Evolutionary conservation across 2,329 filamentous ascomycete genomes (phyloP), one percentile per base, ranked within the genome.

Genomic region (Paracamarosporium sp.): DNA sequence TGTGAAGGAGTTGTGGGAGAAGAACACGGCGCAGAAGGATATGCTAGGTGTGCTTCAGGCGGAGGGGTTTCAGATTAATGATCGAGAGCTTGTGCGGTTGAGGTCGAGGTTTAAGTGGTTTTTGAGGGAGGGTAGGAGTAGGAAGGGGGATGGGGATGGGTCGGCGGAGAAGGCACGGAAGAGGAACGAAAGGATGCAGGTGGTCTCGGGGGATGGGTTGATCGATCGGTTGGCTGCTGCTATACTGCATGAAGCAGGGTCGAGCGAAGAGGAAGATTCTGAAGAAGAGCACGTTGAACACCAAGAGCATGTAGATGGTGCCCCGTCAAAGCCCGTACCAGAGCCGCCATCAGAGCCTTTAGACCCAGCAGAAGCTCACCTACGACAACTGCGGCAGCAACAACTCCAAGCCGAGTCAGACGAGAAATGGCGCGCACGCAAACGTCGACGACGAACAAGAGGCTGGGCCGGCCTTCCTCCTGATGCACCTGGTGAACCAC

Each of bases 1-100:
- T 28, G 84, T 94, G 59, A 88, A 87, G 70, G 85, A 93, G 76
- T 81, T 95, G 67, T 95, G 91, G 91, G 88, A 91, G 72, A 82
- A 80, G 65, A 95, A 94, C 69, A 82, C 86, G 13, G 83, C 81
- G 17, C 90, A 93, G 74, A 84, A 85, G 58, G 88, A 93, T 63
- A 95, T 95, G 86, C 80, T 93, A 55, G 81, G 83, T 25, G 85
- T 86, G 27, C 80, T 95, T 56, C 87, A 86, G 63, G 83, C 86
- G 20, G 90, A 93, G 71, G 91, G 91, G 13, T 92, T 88, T 68
- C 81, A 88, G 24, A 88, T 94, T 69, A 90, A 88, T 63, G 83
- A 90, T 63, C 83, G 89, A 9, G 89, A 92, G 72, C 76, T 93
- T 53, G 86, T 88, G 80, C 84, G 89, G 31, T 80, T 94, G 40